phyloP scores from a whole-genome alignment of 2,329 filamentous ascomycete genomes.

The Xylariaceae sp. region DNA sequence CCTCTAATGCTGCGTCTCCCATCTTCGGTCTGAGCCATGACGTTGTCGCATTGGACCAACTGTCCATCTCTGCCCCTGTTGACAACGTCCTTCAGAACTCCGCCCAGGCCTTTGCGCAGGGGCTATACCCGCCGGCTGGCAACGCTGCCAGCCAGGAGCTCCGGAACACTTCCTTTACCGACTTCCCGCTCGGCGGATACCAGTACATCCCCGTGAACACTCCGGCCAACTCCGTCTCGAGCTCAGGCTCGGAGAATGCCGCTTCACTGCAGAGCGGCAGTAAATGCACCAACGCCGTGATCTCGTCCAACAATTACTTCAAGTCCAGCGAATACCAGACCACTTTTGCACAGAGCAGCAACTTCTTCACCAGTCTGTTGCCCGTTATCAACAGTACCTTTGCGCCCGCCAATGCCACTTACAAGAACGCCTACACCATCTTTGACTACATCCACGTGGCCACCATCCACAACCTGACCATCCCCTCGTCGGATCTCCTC shows the following conservation, averaged over 20 bases:
- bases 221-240: slow-evolving; percentile 49
- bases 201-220: slow-evolving; percentile 74
- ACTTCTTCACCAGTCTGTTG: slow-evolving; percentile 52
- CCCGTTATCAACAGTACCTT: slow-evolving; percentile 53
- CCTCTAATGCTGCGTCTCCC: slow-evolving; percentile 48
- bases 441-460: slow-evolving; percentile 57
- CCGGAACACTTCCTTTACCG: slow-evolving; percentile 61
- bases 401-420: slow-evolving; percentile 40
- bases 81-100: slow-evolving; percentile 78
- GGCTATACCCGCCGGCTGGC: slow-evolving; percentile 74
- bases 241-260: slow-evolving; percentile 49
- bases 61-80: slow-evolving; percentile 64
- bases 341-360: slow-evolving; percentile 46
- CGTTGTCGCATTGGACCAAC: slow-evolving; percentile 61
- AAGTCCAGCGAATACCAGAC: slow-evolving; percentile 40
- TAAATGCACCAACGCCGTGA: slow-evolving; percentile 50
- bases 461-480: slow-evolving; percentile 54
- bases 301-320: slow-evolving; percentile 52
- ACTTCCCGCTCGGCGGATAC: slow-evolving; percentile 69
- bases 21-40: slow-evolving; percentile 63
- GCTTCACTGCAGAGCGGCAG: slow-evolving; percentile 55
- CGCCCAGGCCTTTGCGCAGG: slow-evolving; percentile 75
- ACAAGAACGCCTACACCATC: slow-evolving; percentile 58
- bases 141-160: slow-evolving; percentile 53
- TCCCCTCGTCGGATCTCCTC: slow-evolving; percentile 55